Conservation (phyloP, 805 yeast genomes). For the Myxozyma geophila region DNA sequence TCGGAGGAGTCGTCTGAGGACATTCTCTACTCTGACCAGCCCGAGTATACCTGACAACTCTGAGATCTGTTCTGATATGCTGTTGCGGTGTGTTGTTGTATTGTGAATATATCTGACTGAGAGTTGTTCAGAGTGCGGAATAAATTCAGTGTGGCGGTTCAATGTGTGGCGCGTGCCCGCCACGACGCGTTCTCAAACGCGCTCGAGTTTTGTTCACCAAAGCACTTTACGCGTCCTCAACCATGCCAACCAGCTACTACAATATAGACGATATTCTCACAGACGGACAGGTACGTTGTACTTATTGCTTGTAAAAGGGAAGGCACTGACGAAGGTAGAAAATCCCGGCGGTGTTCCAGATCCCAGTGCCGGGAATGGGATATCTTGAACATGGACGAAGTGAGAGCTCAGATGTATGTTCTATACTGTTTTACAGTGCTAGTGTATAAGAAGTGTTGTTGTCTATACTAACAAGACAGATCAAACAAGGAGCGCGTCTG, state of each 20-base stretch:
- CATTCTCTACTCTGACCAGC: neutral
- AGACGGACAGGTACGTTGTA: constrained; percentile 44
- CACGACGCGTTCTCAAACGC: constrained; percentile 17
- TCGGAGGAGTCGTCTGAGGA: constrained; percentile 28
- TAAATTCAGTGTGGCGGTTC: neutral
- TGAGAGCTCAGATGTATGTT: constrained; percentile 25
- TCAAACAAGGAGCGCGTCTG: constrained; percentile 63
- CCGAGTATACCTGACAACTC: no score
- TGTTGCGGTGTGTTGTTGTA: neutral
- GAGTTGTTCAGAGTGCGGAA: no score
- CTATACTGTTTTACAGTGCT: neutral
- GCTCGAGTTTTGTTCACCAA: neutral
- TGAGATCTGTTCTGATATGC: neutral
- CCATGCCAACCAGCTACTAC: constrained; percentile 31
- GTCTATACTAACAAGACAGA: constrained; percentile 42
- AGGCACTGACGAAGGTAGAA: constrained; percentile 55
- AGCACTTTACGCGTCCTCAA: neutral
- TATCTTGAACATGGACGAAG: constrained; percentile 56
- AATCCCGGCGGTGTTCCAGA: constrained; percentile 78
- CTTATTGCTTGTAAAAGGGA: neutral
- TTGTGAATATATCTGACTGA: neutral
- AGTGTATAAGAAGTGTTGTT: no score
- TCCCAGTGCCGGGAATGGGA: constrained; percentile 84
- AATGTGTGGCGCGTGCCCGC: constrained; percentile 1
- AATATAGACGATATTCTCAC: constrained; percentile 41